phyloP scores from a whole-genome alignment of 371 early-diverging fungal genomes.

The Rhizomucor pusillus region DNA sequence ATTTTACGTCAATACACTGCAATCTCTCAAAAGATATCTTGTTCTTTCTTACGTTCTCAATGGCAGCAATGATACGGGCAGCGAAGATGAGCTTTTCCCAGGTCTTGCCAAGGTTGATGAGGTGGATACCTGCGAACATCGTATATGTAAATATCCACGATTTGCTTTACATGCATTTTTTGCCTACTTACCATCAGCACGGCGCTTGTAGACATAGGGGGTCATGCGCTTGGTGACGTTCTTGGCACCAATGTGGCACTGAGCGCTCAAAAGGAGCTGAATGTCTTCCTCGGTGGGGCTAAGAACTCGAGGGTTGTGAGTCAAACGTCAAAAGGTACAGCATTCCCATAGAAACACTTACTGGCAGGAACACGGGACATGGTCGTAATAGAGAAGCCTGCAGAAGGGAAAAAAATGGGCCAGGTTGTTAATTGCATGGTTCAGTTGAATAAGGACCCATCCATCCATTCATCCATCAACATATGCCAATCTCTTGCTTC shows the following conservation, averaged over 20 bases:
- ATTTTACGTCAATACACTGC: conserved; percentile 94
- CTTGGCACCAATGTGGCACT: conserved; percentile 90
- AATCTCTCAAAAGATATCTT: conserved; percentile 94
- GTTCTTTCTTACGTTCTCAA: conserved; percentile 95
- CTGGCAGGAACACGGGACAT: conserved; percentile 25
- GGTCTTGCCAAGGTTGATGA: conserved; percentile 98
- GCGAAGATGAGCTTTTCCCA: conserved; percentile 99
- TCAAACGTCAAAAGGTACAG: background rate
- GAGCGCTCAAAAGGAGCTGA: conserved; percentile 89
- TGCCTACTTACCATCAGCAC: conserved; percentile 76
- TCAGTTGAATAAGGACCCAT: conserved; percentile 4
- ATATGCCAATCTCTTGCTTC: no score
- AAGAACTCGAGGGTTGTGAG: conserved; percentile 30
- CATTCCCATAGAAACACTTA: conserved; percentile 9
- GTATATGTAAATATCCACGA: conserved; percentile 50
- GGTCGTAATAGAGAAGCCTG: background rate
- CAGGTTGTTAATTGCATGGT: background rate
- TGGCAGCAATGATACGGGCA: conserved; percentile 95
- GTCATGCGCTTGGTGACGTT: conserved; percentile 89
- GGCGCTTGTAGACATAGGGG: conserved; percentile 92
- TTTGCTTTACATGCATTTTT: background rate
- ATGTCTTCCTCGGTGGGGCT: conserved; percentile 87
- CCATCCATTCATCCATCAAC: conserved; percentile 7
- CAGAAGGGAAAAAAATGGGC: background rate
- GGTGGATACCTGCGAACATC: conserved; percentile 60